phyloP scores from a whole-genome alignment of 2,329 filamentous ascomycete species.

The Fusarium tanahbumbuense region DNA sequence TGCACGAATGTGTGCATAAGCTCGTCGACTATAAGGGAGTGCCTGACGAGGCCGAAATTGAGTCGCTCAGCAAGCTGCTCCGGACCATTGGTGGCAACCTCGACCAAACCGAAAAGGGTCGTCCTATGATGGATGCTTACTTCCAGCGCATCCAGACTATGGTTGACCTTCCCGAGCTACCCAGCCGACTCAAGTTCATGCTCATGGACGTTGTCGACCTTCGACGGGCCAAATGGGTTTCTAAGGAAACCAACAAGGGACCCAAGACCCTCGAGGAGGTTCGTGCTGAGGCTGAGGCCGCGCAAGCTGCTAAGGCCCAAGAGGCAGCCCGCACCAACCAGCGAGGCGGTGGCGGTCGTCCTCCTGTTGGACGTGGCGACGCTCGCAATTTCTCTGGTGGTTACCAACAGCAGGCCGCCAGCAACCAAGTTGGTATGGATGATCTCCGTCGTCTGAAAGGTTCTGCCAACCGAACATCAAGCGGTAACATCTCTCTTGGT shows the following conservation, averaged over 20 bases:
- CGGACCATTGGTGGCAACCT: slow-evolving; percentile 91
- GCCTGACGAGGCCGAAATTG: slow-evolving; percentile 95
- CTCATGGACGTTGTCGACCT: slow-evolving; percentile 93
- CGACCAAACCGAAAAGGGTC: slow-evolving; percentile 84
- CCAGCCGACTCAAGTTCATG: slow-evolving; percentile 95
- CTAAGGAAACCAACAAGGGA: slow-evolving; percentile 91
- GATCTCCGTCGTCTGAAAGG: slow-evolving; percentile 87
- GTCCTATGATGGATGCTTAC: slow-evolving; percentile 90
- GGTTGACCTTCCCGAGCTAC: slow-evolving; percentile 81
- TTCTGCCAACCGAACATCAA: slow-evolving; percentile 67
- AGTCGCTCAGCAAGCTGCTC: slow-evolving; percentile 93
- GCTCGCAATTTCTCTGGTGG: slow-evolving; percentile 82
- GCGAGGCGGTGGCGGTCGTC: slow-evolving; percentile 77
- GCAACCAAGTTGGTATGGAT: slow-evolving; percentile 90
- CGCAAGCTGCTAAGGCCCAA: slow-evolving; percentile 82
- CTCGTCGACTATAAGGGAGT: slow-evolving; percentile 93
- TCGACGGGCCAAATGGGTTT: slow-evolving; percentile 79
- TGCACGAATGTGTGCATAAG: slow-evolving; percentile 99
- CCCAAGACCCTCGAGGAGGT: slow-evolving; percentile 97
- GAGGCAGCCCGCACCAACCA: slow-evolving; percentile 73
- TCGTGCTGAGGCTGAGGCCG: slow-evolving; percentile 82
- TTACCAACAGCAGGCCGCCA: slow-evolving; percentile 72
- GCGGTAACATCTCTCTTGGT: slow-evolving; percentile 76
- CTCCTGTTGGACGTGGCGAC: slow-evolving; percentile 84
- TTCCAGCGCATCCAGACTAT: slow-evolving; percentile 88